Evolutionary conservation across 805 yeast genomes (phyloP).

Genomic region (Kuraishia piskuri): DNA sequence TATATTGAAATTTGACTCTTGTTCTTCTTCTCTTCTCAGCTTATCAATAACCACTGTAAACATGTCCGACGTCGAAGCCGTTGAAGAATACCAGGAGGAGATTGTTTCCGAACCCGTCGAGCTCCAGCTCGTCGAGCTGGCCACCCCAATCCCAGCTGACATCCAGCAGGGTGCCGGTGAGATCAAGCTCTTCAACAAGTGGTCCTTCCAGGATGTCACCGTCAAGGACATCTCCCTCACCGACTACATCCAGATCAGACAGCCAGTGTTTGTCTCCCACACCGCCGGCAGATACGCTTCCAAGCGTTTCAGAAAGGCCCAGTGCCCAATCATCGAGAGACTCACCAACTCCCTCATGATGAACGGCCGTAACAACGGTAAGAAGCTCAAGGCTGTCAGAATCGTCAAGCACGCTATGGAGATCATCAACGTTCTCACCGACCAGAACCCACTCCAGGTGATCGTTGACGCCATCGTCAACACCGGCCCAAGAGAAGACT

Average conservation of each 20-base stretch:
- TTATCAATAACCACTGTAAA: conserved; percentile 5
- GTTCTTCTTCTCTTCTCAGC: not conserved
- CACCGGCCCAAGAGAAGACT: conserved; percentile 99
- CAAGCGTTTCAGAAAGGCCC: conserved; percentile 99
- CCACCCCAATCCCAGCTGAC: conserved; percentile 95
- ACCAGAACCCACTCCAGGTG: conserved; percentile 99
- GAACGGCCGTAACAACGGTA: conserved; percentile 99
- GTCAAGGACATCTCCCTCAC: conserved; percentile 96
- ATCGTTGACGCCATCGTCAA: conserved; percentile 98
- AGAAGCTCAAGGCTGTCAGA: conserved; percentile 99
- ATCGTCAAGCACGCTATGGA: conserved; percentile 99
- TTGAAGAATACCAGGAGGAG: conserved; percentile 50
- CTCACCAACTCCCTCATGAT: conserved; percentile 99
- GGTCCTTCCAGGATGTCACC: conserved; percentile 97
- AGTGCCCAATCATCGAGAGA: conserved; percentile 99
- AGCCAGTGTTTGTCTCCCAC: conserved; percentile 97
- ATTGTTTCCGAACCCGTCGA: conserved; percentile 80
- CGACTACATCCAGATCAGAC: conserved; percentile 96
- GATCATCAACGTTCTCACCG: conserved; percentile 94
- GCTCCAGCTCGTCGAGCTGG: conserved; percentile 75
- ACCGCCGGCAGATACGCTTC: conserved; percentile 99
- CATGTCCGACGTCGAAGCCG: conserved; percentile 79
- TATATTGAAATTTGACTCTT: not conserved
- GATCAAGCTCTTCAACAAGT: conserved; percentile 98
- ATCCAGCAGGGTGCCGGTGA: conserved; percentile 93